Evolutionary conservation across 129 eudicot species (phyloP), one percentile per base, ranked within the genome.

Genomic region (Helichrysum umbraculigerum): DNA sequence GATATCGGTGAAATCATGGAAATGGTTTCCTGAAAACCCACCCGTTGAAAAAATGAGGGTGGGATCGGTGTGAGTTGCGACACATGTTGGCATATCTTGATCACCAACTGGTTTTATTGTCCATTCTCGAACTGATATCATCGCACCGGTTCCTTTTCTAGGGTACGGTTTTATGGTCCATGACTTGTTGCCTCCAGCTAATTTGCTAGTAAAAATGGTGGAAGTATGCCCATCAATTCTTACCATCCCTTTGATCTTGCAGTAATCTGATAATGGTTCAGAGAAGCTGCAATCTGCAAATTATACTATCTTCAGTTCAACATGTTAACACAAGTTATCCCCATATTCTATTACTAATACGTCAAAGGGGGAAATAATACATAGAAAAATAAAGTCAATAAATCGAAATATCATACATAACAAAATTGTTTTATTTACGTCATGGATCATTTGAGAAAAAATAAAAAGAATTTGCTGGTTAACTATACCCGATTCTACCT

Each of bases 1-100:
- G 6, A 82, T 61, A 74, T 91, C 94, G 4, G 88, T 59, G 32
- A 88, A 88, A 67, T 79, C 93, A 62, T 91, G 97, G 80, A 84
- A 91, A n/a, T 75, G 84, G 71, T 91, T 91, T 5, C 93, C 91
- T 0, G 89, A 60, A 57, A 63, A 91, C 28, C 97, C 97, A 25
- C 91, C 94, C 0, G 67, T 19, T 0, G 91, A 91, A 87, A 91
- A 86, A 42, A 91, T 76, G 62, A 91, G 44, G 4, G 91, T 88
- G 0, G 90, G 91, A 51, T 33, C 33, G 21, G 28, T 52, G 63
- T 88, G 82, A 62, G 28, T 69, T 28, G 41, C n/a, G 1, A 76
- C 52, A 73, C 93, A 88, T 5, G 39, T 73, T 0, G 93, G 90
- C 60, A 79, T 58, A 30, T 62, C 72, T 39, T 62, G 77, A 68